phyloP scores from a whole-genome alignment of 345 rosid genomes.

The Eutrema yunnanense region DNA sequence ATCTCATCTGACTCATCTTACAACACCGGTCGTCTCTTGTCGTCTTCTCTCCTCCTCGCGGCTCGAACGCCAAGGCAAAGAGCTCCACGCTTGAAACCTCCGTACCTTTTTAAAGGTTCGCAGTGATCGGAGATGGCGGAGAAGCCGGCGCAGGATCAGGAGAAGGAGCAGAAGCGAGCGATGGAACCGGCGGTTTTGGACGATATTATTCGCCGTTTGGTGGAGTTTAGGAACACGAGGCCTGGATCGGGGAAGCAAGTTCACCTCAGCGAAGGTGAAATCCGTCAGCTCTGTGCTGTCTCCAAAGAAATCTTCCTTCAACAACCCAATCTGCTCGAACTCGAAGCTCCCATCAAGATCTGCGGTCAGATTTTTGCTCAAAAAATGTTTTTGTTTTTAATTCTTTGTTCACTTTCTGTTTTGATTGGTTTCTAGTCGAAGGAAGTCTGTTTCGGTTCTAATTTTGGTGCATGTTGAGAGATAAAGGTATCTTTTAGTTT shows the following conservation, averaged over 20 bases:
- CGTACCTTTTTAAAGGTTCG: neutral
- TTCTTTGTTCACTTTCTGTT: neutral
- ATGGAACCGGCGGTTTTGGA: constrained; percentile 63
- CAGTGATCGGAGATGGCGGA: constrained; percentile 26
- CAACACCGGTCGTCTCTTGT: constrained; percentile 4
- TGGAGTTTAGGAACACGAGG: constrained; percentile 53
- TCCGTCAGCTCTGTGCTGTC: constrained; percentile 63
- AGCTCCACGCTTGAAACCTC: neutral
- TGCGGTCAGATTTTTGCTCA: constrained; percentile 46
- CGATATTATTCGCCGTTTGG: constrained; percentile 56
- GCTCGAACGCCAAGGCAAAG: constrained; percentile 18
- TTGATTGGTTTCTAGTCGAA: neutral
- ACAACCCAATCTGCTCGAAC: constrained; percentile 81
- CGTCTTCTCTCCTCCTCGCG: constrained; percentile 8
- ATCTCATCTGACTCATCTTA: constrained; percentile 3
- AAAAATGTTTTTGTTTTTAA: neutral
- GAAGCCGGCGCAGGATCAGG: constrained; percentile 23
- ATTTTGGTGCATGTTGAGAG: neutral
- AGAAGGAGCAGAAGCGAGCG: constrained; percentile 32
- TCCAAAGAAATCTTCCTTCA: constrained; percentile 70
- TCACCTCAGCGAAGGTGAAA: constrained; percentile 76
- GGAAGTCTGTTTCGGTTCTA: neutral
- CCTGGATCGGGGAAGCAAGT: constrained; percentile 63
- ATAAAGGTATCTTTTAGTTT: neutral
- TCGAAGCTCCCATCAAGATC: constrained; percentile 91